Evolutionary conservation across 2,329 filamentous ascomycete species (phyloP).

Genomic region (Neofusicoccum sp.): DNA sequence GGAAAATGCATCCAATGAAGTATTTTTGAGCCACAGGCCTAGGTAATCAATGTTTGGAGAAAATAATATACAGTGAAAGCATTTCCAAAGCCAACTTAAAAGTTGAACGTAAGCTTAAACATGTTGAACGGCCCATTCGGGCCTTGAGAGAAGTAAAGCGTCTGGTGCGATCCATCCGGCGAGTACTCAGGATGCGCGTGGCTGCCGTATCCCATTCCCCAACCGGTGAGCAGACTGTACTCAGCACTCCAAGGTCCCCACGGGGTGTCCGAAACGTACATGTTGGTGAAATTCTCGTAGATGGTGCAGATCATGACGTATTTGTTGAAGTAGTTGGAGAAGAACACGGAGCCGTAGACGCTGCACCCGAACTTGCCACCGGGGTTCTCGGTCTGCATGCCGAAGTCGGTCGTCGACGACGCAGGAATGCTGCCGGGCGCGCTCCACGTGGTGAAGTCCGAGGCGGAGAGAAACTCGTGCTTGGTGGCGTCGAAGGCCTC

Average conservation of each 20-base stretch:
- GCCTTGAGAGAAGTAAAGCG: conserved; percentile 15
- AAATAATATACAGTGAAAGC: no score
- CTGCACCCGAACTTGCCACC: background rate
- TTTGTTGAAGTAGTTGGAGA: conserved; percentile 1
- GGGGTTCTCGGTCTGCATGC: conserved; percentile 6
- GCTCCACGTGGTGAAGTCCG: background rate
- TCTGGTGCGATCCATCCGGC: background rate
- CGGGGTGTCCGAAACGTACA: conserved; percentile 12
- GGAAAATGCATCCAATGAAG: no score
- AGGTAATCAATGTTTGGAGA: no score
- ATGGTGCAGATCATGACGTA: conserved; percentile 17
- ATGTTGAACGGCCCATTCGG: conserved; percentile 16
- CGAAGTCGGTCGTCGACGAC: background rate
- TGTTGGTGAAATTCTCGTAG: background rate
- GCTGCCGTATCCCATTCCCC: background rate
- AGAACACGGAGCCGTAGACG: conserved; percentile 15
- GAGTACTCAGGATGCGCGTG: conserved; percentile 9
- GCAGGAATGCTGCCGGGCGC: background rate
- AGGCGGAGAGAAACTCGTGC: conserved; percentile 7
- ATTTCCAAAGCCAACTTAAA: no score
- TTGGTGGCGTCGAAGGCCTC: conserved; percentile 10
- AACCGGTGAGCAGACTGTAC: background rate
- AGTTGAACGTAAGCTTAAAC: conserved; percentile 16
- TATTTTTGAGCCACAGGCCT: no score
- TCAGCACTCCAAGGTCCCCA: conserved; percentile 13